A percentile compares a stretch with the other conserved stretches of the same genome.
phyloP scores from a whole-genome alignment of 75 land plant species.

The Selaginella tamariscina region DNA sequence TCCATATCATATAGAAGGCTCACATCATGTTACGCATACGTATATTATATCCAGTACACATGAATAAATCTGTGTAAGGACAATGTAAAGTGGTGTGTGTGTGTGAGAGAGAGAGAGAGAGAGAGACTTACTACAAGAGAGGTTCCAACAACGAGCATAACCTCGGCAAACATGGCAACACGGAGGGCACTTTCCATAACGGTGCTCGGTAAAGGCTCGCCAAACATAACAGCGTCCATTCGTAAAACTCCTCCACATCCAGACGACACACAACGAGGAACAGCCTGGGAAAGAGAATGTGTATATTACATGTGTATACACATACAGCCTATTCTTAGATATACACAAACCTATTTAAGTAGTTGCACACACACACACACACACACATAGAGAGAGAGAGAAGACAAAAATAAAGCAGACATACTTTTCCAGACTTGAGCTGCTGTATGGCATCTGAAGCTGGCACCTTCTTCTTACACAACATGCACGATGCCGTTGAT shows the following conservation, averaged over 20 bases:
- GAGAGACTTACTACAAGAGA: constrained; percentile 17
- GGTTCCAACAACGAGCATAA: constrained; percentile 22
- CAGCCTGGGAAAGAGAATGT: too few species aligned
- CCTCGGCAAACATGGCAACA: constrained; percentile 17
- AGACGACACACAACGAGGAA: constrained; percentile 17
- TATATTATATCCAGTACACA: too few species aligned
- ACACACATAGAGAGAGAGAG: background rate
- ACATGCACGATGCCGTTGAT: constrained; percentile 22
- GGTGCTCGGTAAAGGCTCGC: constrained; percentile 17
- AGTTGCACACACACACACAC: too few species aligned
- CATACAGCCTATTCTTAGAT: too few species aligned
- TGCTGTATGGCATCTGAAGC: constrained; percentile 9
- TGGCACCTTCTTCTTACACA: constrained; percentile 15
- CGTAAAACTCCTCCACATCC: constrained; percentile 19
- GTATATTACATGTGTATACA: too few species aligned
- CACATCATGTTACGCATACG: too few species aligned
- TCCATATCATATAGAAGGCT: too few species aligned
- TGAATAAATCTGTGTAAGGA: too few species aligned
- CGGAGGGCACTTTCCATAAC: constrained; percentile 18
- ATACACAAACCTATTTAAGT: too few species aligned
- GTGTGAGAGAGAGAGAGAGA: background rate
- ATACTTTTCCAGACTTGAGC: constrained; percentile 11
- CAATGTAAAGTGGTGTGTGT: too few species aligned
- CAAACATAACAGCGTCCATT: constrained; percentile 29
- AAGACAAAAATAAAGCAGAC: background rate